phyloP scores from a whole-genome alignment of 169 alveolate genomes.

The Eimeria maxima region DNA sequence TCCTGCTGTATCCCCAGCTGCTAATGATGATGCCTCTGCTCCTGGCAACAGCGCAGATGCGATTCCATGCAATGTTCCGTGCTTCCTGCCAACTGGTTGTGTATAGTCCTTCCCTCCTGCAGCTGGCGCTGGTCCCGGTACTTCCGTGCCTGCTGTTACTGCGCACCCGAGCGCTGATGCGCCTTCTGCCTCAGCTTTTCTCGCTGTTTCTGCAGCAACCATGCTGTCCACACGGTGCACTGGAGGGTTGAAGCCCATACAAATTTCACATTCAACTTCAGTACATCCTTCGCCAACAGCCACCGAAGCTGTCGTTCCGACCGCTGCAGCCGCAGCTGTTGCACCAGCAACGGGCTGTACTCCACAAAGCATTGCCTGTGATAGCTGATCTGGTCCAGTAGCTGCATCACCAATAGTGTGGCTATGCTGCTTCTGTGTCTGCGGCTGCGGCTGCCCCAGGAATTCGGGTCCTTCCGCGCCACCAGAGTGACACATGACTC shows the following conservation, averaged over 20 bases:
- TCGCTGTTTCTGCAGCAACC: neutral
- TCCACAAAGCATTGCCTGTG: neutral
- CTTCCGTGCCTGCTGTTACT: neutral
- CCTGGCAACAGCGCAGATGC: neutral
- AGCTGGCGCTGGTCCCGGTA: neutral
- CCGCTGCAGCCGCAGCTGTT: conserved; percentile 5
- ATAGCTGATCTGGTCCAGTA: neutral
- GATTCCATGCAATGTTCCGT: neutral
- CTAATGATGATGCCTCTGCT: neutral
- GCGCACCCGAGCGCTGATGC: neutral
- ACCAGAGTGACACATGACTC: neutral
- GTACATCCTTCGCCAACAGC: neutral
- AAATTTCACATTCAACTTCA: neutral
- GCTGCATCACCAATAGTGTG: neutral
- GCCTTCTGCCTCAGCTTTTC: neutral
- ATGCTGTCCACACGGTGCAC: neutral
- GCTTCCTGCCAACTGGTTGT: neutral
- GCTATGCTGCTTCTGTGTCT: neutral
- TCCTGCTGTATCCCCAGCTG: neutral
- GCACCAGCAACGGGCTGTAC: neutral
- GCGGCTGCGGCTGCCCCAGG: neutral
- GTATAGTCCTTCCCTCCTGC: neutral
- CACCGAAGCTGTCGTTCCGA: neutral
- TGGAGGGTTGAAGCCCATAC: neutral
- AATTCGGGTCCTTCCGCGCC: neutral